Base-by-base conservation (phyloP, 495 filamentous ascomycete species). In the Lasiosphaeria ovina region DNA sequence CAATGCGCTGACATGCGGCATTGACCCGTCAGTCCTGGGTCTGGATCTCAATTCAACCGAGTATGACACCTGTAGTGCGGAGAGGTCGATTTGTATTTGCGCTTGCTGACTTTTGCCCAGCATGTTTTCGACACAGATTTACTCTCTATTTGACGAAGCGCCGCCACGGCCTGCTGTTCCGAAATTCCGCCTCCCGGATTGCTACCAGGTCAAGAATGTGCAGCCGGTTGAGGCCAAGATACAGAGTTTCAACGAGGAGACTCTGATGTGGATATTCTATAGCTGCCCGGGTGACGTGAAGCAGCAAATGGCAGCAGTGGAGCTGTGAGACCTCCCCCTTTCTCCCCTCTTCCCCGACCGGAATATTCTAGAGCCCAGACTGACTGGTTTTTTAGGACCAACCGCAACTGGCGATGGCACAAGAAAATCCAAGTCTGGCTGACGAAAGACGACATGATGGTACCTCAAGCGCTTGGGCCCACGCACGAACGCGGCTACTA, bases 261-360 rank as follows among this genome's bases (percentile, higher is more conserved):
- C 92, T 0, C 79, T 97, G 57, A 92, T 97, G 72, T 92, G 88
- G 78, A 94, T 97, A 62, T 97, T 97, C 79, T 97, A 96, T 77
- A 91, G 87, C 74, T 89, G 89, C 74, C 90, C 92, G 3, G 78
- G 86, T 36, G 92, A 96, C 69, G 80, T 89, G 60, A 84, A 92
- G 74, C 93, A 97, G 73, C 89, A 95, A 62, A 73, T 91, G 61
- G 93, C 89, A 9, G 91, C 91, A 2, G 78, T 84, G 44, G 92
- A 97, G 72, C 79, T 97, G 81, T 89, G 76, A 70, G 81, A 55
- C 33, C 10, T 3, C 1, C 6, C 33, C 36, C 33, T 49, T 55
- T 16, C 10, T 3, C 1, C 6, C 33, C 36, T 24, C 35, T 55
- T 16, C 10, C n/a, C 16, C 3, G 24, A 24, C 52, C 17, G 42